A percentile compares a stretch with the other conserved stretches of the same genome.
Evolutionary conservation across 2,329 filamentous ascomycete species (phyloP).

Genomic region (Penicillium concentricum): DNA sequence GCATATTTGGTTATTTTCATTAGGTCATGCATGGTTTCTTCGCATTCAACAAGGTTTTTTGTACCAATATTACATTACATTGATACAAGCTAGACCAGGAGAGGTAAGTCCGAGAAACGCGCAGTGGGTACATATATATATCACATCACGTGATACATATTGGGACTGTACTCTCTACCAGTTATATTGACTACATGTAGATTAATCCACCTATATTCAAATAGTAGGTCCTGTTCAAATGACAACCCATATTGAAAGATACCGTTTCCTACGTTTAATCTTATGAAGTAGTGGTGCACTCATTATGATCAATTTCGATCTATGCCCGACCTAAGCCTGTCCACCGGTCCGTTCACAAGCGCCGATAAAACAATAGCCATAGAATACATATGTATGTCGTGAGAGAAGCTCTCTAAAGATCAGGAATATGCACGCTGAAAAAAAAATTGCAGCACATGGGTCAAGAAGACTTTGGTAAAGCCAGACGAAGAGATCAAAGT

Average conservation of each 20-base stretch:
- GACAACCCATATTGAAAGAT: background rate
- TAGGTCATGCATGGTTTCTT: background rate
- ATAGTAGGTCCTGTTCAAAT: background rate
- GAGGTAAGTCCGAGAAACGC: background rate
- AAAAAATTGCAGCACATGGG: conserved; percentile 33
- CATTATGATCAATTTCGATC: conserved; percentile 14
- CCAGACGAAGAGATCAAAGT: conserved; percentile 12
- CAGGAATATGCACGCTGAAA: conserved; percentile 39
- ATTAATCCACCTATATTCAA: background rate
- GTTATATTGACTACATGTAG: background rate
- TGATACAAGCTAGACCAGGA: background rate
- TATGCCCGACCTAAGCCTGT: conserved; percentile 9
- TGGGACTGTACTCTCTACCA: background rate
- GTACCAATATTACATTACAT: background rate
- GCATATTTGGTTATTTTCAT: background rate
- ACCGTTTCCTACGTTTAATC: background rate
- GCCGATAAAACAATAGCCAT: conserved; percentile 20
- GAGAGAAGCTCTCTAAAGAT: conserved; percentile 20
- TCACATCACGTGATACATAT: background rate
- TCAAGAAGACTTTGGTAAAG: conserved; percentile 27
- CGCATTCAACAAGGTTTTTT: too few relatives aligned
- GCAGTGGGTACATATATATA: too few relatives aligned
- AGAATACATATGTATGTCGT: conserved; percentile 21
- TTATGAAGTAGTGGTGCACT: background rate
- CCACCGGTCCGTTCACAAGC: conserved; percentile 15